Conservation (phyloP, 192 early-diverging fungal genomes). For the Linnemannia schmuckeri region DNA sequence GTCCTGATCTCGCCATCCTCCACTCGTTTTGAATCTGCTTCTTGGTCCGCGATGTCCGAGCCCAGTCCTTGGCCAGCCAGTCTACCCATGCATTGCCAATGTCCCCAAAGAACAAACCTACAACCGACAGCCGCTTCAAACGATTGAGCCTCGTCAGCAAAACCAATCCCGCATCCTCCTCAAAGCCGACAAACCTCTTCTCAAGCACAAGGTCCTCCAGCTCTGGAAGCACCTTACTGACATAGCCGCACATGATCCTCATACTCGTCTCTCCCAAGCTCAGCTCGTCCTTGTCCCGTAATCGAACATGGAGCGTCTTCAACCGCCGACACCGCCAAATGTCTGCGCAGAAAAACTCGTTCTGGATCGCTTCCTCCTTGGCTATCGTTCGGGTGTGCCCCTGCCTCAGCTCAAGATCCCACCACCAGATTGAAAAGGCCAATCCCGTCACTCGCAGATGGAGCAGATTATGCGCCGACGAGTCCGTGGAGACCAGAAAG, state of each 20-base stretch:
- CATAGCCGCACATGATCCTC: slow-evolving; percentile 2
- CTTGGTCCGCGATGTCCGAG: neutral
- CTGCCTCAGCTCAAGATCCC: slow-evolving; percentile 3
- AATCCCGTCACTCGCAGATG: neutral
- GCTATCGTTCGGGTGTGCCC: neutral
- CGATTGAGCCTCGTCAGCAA: neutral
- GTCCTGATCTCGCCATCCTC: neutral
- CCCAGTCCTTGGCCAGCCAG: neutral
- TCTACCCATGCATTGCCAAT: neutral
- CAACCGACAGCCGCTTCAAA: neutral
- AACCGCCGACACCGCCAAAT: neutral
- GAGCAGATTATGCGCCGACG: neutral
- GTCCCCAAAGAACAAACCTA: neutral
- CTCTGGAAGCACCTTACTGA: neutral
- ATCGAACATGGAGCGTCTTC: neutral
- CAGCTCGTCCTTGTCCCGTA: neutral
- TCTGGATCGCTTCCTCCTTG: neutral
- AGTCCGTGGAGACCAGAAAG: neutral
- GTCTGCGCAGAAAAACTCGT: neutral
- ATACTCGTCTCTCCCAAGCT: neutral
- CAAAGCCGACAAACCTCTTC: neutral
- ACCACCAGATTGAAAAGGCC: neutral
- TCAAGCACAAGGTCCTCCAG: neutral
- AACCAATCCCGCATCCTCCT: neutral
- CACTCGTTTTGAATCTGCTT: neutral